Evolutionary conservation across 495 filamentous ascomycete species (phyloP).

Genomic region (Delitschia confertaspora): DNA sequence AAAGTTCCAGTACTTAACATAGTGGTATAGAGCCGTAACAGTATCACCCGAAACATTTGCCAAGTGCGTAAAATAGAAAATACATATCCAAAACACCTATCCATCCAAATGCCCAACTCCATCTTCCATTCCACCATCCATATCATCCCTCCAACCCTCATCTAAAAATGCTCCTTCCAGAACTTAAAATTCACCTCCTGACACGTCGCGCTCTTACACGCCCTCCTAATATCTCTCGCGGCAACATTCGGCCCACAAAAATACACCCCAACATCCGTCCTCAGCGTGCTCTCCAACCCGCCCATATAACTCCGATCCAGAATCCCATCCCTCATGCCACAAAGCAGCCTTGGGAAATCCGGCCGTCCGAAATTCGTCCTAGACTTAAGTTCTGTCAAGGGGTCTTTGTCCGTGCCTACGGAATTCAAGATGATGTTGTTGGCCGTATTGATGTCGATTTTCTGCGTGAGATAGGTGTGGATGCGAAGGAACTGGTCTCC

Average conservation of each 20-base stretch:
- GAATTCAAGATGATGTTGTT: constrained; percentile 96
- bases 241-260: constrained; percentile 84
- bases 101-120: not conserved
- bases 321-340: constrained; percentile 80
- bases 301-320: constrained; percentile 73
- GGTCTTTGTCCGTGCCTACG: constrained; percentile 78
- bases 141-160: constrained; percentile 1
- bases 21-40: too few relatives aligned
- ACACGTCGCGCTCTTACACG: constrained; percentile 59
- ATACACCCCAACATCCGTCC: constrained; percentile 88
- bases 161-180: constrained; percentile 88
- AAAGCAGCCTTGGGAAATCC: constrained; percentile 76
- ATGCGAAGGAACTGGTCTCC: constrained; percentile 89
- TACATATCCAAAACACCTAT: too few relatives aligned
- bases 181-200: constrained; percentile 87
- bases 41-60: too few relatives aligned
- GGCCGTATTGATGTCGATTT: constrained; percentile 79
- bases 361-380: constrained; percentile 94
- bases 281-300: constrained; percentile 62
- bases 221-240: constrained; percentile 77
- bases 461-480: constrained; percentile 95
- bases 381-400: constrained; percentile 79
- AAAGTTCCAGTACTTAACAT: too few relatives aligned
- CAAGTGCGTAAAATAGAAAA: too few relatives aligned
- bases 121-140: not conserved